phyloP scores from a whole-genome alignment of 805 yeast genomes.

The Candida sanyiensis region DNA sequence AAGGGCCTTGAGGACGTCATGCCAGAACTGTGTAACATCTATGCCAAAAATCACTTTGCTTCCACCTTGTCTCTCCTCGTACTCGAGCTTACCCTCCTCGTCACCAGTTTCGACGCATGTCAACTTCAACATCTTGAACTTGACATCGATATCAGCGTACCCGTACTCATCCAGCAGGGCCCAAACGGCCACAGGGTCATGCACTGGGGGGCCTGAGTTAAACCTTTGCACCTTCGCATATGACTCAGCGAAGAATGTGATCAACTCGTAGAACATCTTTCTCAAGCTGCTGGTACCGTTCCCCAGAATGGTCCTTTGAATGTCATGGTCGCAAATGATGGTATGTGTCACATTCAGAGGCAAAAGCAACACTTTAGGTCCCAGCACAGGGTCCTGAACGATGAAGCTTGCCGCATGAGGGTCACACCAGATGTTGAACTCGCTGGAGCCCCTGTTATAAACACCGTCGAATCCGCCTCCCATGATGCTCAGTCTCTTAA shows the following conservation, averaged over 20 bases:
- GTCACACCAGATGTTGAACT: conserved; percentile 72
- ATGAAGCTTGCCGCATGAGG: conserved; percentile 67
- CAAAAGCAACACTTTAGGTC: conserved; percentile 44
- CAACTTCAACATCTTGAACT: conserved; percentile 13
- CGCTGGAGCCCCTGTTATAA: conserved; percentile 44
- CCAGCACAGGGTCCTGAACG: conserved; percentile 40
- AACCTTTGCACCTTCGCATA: conserved; percentile 39
- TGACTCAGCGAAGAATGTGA: conserved; percentile 43
- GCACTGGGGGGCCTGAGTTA: conserved; percentile 64
- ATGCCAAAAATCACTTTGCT: conserved; percentile 35
- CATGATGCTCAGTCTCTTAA: conserved; percentile 62
- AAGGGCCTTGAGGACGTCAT: conserved; percentile 33
- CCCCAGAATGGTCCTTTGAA: conserved; percentile 33
- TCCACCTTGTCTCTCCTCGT: conserved; percentile 27
- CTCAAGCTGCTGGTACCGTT: conserved; percentile 42
- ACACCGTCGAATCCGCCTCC: conserved; percentile 53
- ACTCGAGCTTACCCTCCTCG: conserved; percentile 25
- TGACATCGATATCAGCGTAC: conserved; percentile 14
- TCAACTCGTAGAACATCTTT: conserved; percentile 47
- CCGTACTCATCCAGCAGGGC: conserved; percentile 40
- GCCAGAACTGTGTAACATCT: conserved; percentile 42
- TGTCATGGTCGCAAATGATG: conserved; percentile 44
- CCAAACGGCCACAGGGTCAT: conserved; percentile 71
- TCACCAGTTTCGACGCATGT: conserved; percentile 21
- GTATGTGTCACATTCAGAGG: conserved; percentile 71